Evolutionary conservation across 2,329 filamentous ascomycete genomes (phyloP).

Genomic region (Pestalotiopsis sp.): DNA sequence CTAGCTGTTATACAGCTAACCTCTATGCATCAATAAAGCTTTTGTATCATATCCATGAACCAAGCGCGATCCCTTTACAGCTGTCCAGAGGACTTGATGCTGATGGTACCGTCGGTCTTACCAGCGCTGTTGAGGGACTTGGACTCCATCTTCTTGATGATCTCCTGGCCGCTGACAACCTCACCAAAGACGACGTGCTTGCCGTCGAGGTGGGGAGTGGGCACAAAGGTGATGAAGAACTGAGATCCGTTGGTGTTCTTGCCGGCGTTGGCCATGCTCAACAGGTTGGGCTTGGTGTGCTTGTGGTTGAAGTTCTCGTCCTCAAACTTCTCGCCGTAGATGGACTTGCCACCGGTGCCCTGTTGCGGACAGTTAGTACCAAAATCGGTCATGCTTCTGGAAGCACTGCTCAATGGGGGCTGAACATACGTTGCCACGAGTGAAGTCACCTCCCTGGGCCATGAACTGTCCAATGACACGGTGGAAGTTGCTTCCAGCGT

Average conservation of each 20-base stretch:
- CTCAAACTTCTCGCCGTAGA: constrained; percentile 92
- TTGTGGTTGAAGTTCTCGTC: constrained; percentile 87
- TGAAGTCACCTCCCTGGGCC: constrained; percentile 97
- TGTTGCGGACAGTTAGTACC: constrained; percentile 35
- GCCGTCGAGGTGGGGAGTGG: constrained; percentile 82
- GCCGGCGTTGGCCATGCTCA: constrained; percentile 95
- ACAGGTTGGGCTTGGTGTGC: constrained; percentile 75
- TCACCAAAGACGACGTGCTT: constrained; percentile 86
- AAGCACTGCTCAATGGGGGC: neutral
- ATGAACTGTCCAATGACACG: constrained; percentile 92
- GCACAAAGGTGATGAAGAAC: constrained; percentile 96
- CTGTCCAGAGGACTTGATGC: constrained; percentile 18
- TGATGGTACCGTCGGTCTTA: constrained; percentile 64
- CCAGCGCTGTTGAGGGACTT: constrained; percentile 56
- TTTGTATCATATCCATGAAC: neutral
- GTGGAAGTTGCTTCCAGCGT: constrained; percentile 84
- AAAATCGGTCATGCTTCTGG: neutral
- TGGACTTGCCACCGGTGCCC: constrained; percentile 91
- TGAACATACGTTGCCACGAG: constrained; percentile 78
- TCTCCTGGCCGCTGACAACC: constrained; percentile 48
- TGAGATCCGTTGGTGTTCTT: constrained; percentile 98
- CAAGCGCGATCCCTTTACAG: neutral
- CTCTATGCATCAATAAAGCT: neutral
- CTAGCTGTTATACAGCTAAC: neutral
- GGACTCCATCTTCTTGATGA: constrained; percentile 26